Base-by-base conservation (phyloP, 2,329 filamentous ascomycete genomes). In the Thelonectria olida region DNA sequence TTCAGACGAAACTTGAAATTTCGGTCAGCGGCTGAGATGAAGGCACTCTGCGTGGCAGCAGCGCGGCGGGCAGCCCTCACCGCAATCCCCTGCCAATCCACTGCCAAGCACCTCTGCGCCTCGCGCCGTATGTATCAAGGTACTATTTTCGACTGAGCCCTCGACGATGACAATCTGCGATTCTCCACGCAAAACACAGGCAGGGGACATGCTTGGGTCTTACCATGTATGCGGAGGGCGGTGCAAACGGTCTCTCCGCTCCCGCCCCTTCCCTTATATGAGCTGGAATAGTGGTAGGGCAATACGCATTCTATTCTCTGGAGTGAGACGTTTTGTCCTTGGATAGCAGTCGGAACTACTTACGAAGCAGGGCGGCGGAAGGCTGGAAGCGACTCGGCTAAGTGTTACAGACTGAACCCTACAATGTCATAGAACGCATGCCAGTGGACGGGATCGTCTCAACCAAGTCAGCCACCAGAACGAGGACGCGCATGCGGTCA, bases 381-480 rank as follows among this genome's bases (percentile, higher is more conserved):
- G 52, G 52, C 52, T 54, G 48, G 28, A 39, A 41, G n/a, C 17
- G 42, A 20, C 48, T 20, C 22, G 41, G 34, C 31, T 15, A 34
- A 8, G 22, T 27, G 42, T 45, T 45, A 45, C 22, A 45, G 42
- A 17, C 15, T 25, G 7, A 10, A 6, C 12, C 13, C 42, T 3
- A 45, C 22, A 45, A 45, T 15, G 20, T 7, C 13, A 25, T 5
- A 22, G 27, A 34, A 41, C 34, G 42, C 58, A 61, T 61, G 23
- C 58, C 58, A 51, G 50, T 47, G 47, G 53, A 47, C 39, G 52
- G 58, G 45, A 23, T 9, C 50, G 49, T 39, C 56, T 39, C 22
- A 38, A 22, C 27, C 15, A 28, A 31, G 23, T 55, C 45, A 55
- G 47, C 48, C 45, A 47, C 34, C 44, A 42, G 27, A 15, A 22